Base-by-base conservation (phyloP, 352 stramenopile genomes). In the Phytophthora ohioensis region DNA sequence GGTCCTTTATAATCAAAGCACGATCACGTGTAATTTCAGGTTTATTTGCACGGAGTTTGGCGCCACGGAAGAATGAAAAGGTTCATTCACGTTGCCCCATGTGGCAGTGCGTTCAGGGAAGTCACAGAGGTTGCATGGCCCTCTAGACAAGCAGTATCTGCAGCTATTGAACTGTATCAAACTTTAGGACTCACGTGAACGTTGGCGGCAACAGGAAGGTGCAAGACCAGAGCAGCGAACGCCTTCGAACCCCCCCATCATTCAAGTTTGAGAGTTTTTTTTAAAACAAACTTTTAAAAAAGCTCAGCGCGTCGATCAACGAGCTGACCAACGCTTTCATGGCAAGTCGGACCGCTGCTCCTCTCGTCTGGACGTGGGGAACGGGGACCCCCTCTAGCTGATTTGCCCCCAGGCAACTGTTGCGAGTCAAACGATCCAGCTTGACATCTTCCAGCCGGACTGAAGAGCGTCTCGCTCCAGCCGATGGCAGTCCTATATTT, bases 281-380 rank as follows among this genome's bases (percentile, higher is more conserved):
- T 27, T 27, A 2, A 27, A 27, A 27, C 0, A 27, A 27, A 27
- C 1, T 2, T 27, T 27, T 27, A 1, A 27, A 27, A 27, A 27
- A 27, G 52, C 46, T 34, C 53, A 51, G 42, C 3, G 13, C 31
- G 10, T 30, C 42, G 8, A 53, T 17, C 5, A 17, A 43, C 21
- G 27, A 41, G 15, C 36, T 58, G 59, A 67, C 48, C 39, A 67
- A 30, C 4, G n/a, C 48, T 36, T 54, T 67, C 39, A 59, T 67
- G 48, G 17, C 49, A 32, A 59, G 46, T 53, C 15, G n/a, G 21
- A 42, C 27, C 21, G 47, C 17, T 43, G 21, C 57, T 51, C 6
- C 36, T 66, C 58, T 65, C 58, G 47, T 38, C 59, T 21, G 21
- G 11, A 45, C 60, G 21, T 55, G 60, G 48, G 59, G 38, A 35